Evolutionary conservation across 257 asterid species (phyloP), one percentile per base, ranked within the genome.

Genomic region (Jacaranda copaia): DNA sequence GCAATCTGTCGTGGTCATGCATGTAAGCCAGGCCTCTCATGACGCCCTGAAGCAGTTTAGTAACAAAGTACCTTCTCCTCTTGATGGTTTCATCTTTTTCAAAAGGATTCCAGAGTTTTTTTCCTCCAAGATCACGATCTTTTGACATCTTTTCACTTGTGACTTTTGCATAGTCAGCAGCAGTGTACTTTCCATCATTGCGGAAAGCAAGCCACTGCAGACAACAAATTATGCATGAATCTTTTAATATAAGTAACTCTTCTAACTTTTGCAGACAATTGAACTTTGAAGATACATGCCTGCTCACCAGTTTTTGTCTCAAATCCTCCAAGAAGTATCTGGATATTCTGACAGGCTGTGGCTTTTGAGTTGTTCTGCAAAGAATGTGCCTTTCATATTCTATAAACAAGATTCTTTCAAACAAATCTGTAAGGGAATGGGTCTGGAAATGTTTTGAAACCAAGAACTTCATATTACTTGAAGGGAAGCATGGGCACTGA

Each of bases 291-390:
- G 11, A 49, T 49, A 49, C 74, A 72, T 68, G 88, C 98, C 96
- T 94, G 98, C 90, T 94, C 98, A 73, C 98, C 98, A 3, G 89
- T 92, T 85, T 84, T 92, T 76, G 97, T 94, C 92, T 94, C 98
- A 66, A 94, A 94, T 61, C 98, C 98, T 77, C 98, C 98, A 46
- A 94, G 81, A 80, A 94, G 98, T 75, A 81, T 67, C 83, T 90
- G 96, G 76, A 94, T 88, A 82, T 94, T 91, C 79, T 71, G 84
- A 83, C 88, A 88, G 68, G 72, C 38, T 56, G 69, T 46, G 8
- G 60, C 64, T 68, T 87, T 84, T 59, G 92, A 81, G 82, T 79
- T 83, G 79, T 85, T 77, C 98, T 93, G 96, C 71, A 77, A 82
- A 75, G 79, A 64, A 66, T 25, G 77, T 5, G 56, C 69, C 76